Base-by-base conservation (phyloP, 352 stramenopile species). In the Phytophthora sojae region DNA sequence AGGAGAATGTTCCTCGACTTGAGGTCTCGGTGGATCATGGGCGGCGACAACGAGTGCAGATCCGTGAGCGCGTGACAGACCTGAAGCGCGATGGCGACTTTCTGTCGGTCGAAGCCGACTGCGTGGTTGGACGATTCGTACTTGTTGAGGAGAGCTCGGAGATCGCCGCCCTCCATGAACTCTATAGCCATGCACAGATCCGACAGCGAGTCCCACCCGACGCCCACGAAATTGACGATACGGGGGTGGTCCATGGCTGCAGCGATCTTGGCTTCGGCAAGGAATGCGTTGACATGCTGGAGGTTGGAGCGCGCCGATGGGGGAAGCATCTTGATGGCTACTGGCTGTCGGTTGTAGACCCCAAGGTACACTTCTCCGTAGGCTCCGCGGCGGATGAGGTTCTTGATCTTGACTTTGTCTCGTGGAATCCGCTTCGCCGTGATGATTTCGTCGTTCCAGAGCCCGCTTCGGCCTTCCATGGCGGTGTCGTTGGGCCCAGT, bases 1-100 rank as follows among this genome's bases (percentile, higher is more conserved):
- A 90, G 59, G 19, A 90, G 60, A 29, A 90, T 78, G 64, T 89
- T 87, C 29, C 75, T 72, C 1, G 75, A 83, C 54, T 89, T 87
- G 56, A 89, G 66, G 64, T 87, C 81, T 26, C 81, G 71, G 64
- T 88, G 82, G 56, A 90, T 83, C 1, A 71, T 39, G 1, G 68
- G 57, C 14, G 62, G 44, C 6, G 39, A 37, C 9, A 70, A 15
- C 37, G 61, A 75, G 61, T 66, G 67, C 25, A 75, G n/a, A n/a
- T 76, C 71, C 1, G 57, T 53, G 7, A 76, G 35, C 26, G 64
- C 71, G 12, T 82, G 63, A 15, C 64, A 73, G 14, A 80, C 58
- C 26, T 83, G 75, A 15, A 83, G 37, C 5, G 79, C 79, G 15
- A 80, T 67, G 19, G 25, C 47, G 15, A 57, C 23, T 50, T 67